Conservation (phyloP, 768 basidiomycete genomes). For the Mycena polygramma region DNA sequence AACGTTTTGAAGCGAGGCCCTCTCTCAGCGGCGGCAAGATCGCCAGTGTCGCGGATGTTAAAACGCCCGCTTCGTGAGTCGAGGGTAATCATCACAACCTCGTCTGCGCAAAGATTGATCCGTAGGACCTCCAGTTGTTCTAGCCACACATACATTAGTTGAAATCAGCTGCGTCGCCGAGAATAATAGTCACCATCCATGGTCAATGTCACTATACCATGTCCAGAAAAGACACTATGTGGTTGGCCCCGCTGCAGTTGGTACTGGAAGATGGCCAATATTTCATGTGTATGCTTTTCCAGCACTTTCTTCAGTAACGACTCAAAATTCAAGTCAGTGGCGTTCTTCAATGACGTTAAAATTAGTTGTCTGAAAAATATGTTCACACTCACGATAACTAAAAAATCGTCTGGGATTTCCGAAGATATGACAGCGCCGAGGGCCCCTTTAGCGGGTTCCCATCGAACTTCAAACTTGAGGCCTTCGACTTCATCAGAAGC, state of each 20-base stretch:
- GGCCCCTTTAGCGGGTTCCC: conserved; percentile 81
- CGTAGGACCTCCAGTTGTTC: conserved; percentile 71
- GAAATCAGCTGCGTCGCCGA: neutral
- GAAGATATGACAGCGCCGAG: conserved; percentile 70
- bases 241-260: conserved; percentile 66
- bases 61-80: conserved; percentile 86
- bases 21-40: conserved; percentile 80
- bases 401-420: conserved; percentile 56
- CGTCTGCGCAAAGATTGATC: conserved; percentile 80
- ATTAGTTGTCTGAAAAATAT: neutral
- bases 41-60: conserved; percentile 84
- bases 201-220: conserved; percentile 69
- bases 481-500: conserved; percentile 85
- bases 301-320: conserved; percentile 73
- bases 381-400: conserved; percentile 68
- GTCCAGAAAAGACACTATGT: conserved; percentile 70
- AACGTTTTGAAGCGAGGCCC: conserved; percentile 73
- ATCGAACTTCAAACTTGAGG: conserved; percentile 75
- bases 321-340: conserved; percentile 82
- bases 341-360: conserved; percentile 56
- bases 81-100: conserved; percentile 81
- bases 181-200: conserved; percentile 61
- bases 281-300: conserved; percentile 71
- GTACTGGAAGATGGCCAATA: conserved; percentile 68
- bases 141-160: conserved; percentile 41